Base-by-base conservation (phyloP, 2,329 filamentous ascomycete species). In the Aspergillus tubingensis region DNA sequence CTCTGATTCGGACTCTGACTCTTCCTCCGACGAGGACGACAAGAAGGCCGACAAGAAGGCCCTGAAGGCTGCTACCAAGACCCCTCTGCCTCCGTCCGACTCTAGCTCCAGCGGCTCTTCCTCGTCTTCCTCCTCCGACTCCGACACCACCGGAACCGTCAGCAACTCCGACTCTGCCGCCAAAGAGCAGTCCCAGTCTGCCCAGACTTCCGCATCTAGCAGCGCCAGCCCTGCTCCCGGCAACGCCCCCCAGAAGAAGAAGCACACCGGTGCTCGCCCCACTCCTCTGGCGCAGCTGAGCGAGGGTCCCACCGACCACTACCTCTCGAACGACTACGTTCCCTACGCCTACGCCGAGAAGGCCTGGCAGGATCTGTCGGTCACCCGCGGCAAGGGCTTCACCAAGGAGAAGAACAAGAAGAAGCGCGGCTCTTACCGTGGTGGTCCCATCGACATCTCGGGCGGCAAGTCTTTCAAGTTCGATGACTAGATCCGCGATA, bases 321-420 rank as follows among this genome's bases (percentile, higher is more conserved):
- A 86, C 3, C 68, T 86, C 2, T 92, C 89, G 68, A 97, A 98
- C 77, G 86, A 85, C 13, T 98, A 94, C 74, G 83, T 91, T 10
- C 83, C 88, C 21, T 92, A 97, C 75, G 88, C 90, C 65, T 99
- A 98, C 79, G 94, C 93, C 23, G 89, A 95, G 69, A 88, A 88
- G 68, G 96, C 96, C 8, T 91, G 93, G 73, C 86, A 92, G 67
- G 93, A 97, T 74, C 81, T 99, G 64, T 91, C 92, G 52, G 86
- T 96, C 41, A 98, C 94, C 32, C 91, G 90, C 75, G 95, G 95
- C 71, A 98, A 97, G 81, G 92, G 92, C 3, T 99, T 99, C 80
- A 98, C 94, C 62, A 99, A 99, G 83, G 95, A 98, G 82, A 99
- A 99, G 88, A 99, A 99, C 81, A 99, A 99, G 84, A 95, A 92